Percentiles rank a stretch among this genome's conserved stretches.
Conservation (phyloP, 225 moss, liverwort and hornwort species). For the Sphagnum contortum region DNA sequence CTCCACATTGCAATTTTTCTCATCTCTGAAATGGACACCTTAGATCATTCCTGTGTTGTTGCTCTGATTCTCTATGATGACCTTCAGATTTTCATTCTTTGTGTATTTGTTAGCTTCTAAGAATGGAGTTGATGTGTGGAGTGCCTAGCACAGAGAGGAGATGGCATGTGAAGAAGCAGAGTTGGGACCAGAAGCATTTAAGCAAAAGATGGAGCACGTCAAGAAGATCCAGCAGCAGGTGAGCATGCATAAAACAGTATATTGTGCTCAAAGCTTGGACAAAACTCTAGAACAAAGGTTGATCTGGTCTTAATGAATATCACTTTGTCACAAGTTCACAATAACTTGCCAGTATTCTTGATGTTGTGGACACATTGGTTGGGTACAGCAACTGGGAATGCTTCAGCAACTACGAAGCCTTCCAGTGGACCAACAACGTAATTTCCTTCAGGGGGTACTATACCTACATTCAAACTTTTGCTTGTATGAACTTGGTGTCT, state of each 20-base stretch:
- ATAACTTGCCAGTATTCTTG: too few relatives aligned
- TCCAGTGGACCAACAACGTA: constrained; percentile 50
- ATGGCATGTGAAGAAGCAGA: constrained; percentile 68
- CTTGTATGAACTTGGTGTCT: background rate
- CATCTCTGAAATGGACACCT: background rate
- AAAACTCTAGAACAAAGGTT: too few relatives aligned
- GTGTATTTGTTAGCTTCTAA: background rate
- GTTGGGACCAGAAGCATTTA: constrained; percentile 51
- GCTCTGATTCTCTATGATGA: too few relatives aligned
- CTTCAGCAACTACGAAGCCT: constrained; percentile 42
- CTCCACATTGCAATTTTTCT: background rate
- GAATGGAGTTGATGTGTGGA: constrained; percentile 2
- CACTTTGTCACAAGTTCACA: too few relatives aligned
- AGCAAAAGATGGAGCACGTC: constrained; percentile 47
- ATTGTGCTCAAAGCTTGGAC: background rate
- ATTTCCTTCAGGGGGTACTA: constrained; percentile 39
- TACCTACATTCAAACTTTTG: background rate
- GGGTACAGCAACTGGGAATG: constrained; percentile 53
- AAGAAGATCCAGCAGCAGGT: constrained; percentile 58
- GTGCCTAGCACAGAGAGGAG: constrained; percentile 33
- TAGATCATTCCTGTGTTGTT: too few relatives aligned
- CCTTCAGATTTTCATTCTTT: too few relatives aligned
- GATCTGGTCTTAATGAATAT: too few relatives aligned
- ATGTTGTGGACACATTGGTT: background rate
- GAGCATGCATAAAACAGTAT: background rate